Evolutionary conservation across 75 land plant genomes (phyloP).

Genomic region (Picea sitchensis): DNA sequence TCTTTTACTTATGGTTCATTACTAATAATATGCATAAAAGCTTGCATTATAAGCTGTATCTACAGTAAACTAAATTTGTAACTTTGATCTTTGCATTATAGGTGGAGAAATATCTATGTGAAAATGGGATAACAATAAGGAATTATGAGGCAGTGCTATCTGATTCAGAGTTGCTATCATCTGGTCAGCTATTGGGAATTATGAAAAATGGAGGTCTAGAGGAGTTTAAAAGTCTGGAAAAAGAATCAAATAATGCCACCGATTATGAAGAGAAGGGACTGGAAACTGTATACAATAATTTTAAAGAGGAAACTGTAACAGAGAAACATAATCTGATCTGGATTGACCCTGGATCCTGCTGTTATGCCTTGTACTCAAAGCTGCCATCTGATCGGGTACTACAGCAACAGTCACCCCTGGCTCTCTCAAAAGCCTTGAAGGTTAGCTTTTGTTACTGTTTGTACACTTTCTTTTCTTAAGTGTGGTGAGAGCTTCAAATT

Average conservation of each 20-base stretch:
- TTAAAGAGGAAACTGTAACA: too few species aligned
- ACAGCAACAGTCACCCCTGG: conserved; percentile 84
- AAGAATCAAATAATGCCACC: not conserved
- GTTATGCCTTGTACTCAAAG: conserved; percentile 67
- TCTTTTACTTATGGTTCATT: too few species aligned
- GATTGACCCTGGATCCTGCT: conserved; percentile 84
- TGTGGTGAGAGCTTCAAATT: not conserved
- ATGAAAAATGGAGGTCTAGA: conserved; percentile 1
- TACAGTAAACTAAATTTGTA: too few species aligned
- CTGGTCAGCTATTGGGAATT: conserved; percentile 29
- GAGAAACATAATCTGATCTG: conserved; percentile 44
- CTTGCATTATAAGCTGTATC: too few species aligned
- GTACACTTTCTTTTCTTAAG: not conserved
- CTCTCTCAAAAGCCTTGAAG: conserved; percentile 92
- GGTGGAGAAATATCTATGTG: conserved; percentile 50
- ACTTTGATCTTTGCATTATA: conserved; percentile 5
- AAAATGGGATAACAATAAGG: conserved; percentile 60
- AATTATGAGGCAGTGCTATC: conserved; percentile 56
- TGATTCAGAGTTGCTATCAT: conserved; percentile 64
- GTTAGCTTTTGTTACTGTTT: conserved; percentile 21
- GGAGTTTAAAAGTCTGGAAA: too few species aligned
- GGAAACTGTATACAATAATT: too few species aligned
- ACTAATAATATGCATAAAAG: too few species aligned
- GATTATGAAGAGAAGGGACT: not conserved
- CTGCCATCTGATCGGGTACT: conserved; percentile 59